phyloP scores from a whole-genome alignment of 106 monocot genomes.

The Dioscorea alata region DNA sequence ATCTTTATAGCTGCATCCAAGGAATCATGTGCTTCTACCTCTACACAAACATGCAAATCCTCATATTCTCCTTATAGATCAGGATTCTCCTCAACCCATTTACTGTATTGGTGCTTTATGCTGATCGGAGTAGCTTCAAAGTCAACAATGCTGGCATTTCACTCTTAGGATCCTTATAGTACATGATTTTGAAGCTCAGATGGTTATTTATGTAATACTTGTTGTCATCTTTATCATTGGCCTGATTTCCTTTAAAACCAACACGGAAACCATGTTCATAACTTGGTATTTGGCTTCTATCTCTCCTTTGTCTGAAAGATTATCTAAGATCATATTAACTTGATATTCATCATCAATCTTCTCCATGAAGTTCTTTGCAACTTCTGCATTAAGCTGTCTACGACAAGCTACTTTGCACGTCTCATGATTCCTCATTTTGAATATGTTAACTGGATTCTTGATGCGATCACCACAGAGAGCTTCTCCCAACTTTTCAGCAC shows the following conservation, averaged over 20 bases:
- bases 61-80: constrained; percentile 20
- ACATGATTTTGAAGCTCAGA: constrained; percentile 62
- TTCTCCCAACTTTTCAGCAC: constrained; percentile 64
- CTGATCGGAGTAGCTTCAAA: constrained; percentile 68
- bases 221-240: constrained; percentile 22
- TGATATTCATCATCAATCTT: constrained; percentile 81
- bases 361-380: constrained; percentile 57
- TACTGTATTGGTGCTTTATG: no score
- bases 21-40: constrained; percentile 44
- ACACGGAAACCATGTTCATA: constrained; percentile 53
- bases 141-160: constrained; percentile 63
- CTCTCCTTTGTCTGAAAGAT: constrained; percentile 63
- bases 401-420: constrained; percentile 47
- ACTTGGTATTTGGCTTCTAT: constrained; percentile 36
- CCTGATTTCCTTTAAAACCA: constrained; percentile 43
- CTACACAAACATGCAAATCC: constrained; percentile 56
- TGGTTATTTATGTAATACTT: constrained; percentile 66
- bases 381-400: constrained; percentile 27
- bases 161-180: constrained; percentile 38
- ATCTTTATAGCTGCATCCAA: constrained; percentile 45
- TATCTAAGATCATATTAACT: constrained; percentile 82
- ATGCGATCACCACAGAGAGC: constrained; percentile 62
- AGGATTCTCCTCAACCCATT: constrained; percentile 4
- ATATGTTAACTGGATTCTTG: constrained; percentile 50
- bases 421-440: constrained; percentile 55